Percentiles rank a stretch among this genome's conserved stretches.
Conservation (phyloP, 192 early-diverging fungal species). For the Linderina pennispora region DNA sequence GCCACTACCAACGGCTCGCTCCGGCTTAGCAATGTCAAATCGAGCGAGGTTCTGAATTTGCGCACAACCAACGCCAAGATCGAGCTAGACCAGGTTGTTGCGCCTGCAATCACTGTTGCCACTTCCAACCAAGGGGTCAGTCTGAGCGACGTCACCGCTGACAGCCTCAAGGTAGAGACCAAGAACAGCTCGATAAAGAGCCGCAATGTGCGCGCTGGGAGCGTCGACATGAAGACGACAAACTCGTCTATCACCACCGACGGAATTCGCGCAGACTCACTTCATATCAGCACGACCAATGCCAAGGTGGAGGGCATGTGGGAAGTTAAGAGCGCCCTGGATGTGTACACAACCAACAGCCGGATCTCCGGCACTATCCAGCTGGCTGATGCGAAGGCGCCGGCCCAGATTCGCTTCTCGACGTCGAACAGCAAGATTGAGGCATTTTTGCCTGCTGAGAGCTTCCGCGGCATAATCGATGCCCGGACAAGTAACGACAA, state of each 20-base stretch:
- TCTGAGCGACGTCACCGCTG: slow-evolving; percentile 1
- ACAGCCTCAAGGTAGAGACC: slow-evolving; percentile 1
- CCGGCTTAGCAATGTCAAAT: not conserved
- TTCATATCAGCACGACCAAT: slow-evolving; percentile 11
- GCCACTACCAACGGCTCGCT: slow-evolving; percentile 6
- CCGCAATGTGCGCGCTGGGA: slow-evolving; percentile 1
- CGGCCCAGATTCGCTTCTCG: slow-evolving; percentile 1
- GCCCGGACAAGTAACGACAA: slow-evolving; percentile 8
- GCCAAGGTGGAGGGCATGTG: slow-evolving; percentile 16
- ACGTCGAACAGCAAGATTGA: slow-evolving; percentile 18
- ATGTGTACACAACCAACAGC: slow-evolving; percentile 16
- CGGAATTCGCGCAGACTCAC: not conserved
- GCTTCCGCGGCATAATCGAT: slow-evolving; percentile 18
- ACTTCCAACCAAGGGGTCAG: slow-evolving; percentile 12
- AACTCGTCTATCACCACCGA: slow-evolving; percentile 9
- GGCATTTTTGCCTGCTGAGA: slow-evolving; percentile 5
- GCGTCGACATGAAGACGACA: slow-evolving; percentile 7
- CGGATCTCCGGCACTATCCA: slow-evolving; percentile 4
- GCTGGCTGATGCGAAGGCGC: slow-evolving; percentile 1
- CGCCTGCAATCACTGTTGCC: not conserved
- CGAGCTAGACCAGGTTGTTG: not conserved
- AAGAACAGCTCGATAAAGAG: slow-evolving; percentile 9
- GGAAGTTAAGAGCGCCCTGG: slow-evolving; percentile 7
- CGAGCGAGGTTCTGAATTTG: not conserved
- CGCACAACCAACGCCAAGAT: slow-evolving; percentile 16